Evolutionary conservation across 305 asterid species (phyloP).

Genomic region (Plantago lanceolata): DNA sequence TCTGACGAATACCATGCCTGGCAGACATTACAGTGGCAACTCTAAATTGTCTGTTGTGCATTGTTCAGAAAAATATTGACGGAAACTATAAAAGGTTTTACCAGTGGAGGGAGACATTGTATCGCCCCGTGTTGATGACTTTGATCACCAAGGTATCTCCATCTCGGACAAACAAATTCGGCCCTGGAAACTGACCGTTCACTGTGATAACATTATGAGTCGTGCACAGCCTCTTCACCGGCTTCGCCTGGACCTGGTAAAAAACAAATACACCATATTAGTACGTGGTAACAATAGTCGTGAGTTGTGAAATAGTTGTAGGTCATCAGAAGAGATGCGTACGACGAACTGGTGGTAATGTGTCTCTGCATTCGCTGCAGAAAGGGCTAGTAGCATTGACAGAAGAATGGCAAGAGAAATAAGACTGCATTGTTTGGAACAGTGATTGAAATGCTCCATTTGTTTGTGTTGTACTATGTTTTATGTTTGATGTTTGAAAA

Average conservation of each 20-base stretch:
- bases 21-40: neutral
- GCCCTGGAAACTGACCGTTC: conserved; percentile 9
- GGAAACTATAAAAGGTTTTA: neutral
- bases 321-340: neutral
- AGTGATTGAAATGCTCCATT: conserved; percentile 13
- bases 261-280: no score
- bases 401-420: conserved; percentile 24
- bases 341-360: conserved; percentile 33
- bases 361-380: conserved; percentile 35
- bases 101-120: conserved; percentile 4
- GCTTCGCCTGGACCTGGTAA: conserved; percentile 1
- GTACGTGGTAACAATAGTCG: no score
- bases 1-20: conserved; percentile 6
- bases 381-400: conserved; percentile 23
- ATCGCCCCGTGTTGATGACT: conserved; percentile 1
- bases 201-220: neutral
- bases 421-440: conserved; percentile 18
- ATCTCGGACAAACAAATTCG: neutral
- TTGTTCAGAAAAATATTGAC: neutral
- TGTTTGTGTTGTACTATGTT: neutral
- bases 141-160: conserved; percentile 4
- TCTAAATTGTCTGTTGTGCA: neutral
- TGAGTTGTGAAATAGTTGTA: no score
- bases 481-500: conserved; percentile 18
- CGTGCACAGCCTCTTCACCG: conserved; percentile 7